A percentile compares a stretch with the other conserved stretches of the same genome.
Evolutionary conservation across 495 filamentous ascomycete species (phyloP).

Genomic region (Neurospora sublineolata): DNA sequence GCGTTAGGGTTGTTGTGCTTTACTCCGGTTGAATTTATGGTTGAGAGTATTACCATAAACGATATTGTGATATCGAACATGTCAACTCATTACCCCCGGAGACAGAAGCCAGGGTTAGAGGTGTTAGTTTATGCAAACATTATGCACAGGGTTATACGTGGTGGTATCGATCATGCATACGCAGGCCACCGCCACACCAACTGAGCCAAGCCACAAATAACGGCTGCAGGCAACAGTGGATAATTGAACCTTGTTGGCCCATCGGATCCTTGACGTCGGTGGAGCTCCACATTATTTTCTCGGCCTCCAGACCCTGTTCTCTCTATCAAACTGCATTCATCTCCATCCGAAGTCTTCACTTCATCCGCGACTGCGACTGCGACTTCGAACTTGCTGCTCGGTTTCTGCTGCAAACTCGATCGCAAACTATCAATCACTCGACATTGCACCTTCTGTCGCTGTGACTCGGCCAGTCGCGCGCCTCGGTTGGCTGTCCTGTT

Average conservation of each 20-base stretch:
- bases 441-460: background rate
- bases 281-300: background rate
- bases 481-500: background rate
- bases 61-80: background rate
- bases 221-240: background rate
- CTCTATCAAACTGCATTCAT: background rate
- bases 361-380: background rate
- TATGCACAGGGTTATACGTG: background rate
- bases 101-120: background rate
- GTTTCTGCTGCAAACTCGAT: background rate
- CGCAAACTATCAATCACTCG: background rate
- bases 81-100: background rate
- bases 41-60: background rate
- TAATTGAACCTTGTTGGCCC: background rate
- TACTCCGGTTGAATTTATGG: background rate
- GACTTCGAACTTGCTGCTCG: background rate
- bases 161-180: background rate
- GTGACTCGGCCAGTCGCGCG: background rate
- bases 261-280: background rate
- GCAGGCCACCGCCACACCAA: background rate
- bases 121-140: background rate
- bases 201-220: background rate
- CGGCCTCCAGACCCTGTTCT: background rate
- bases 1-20: background rate
- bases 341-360: background rate